Base-by-base conservation (phyloP, 1,284 basidiomycete species). In the Pisolithus thermaeus region DNA sequence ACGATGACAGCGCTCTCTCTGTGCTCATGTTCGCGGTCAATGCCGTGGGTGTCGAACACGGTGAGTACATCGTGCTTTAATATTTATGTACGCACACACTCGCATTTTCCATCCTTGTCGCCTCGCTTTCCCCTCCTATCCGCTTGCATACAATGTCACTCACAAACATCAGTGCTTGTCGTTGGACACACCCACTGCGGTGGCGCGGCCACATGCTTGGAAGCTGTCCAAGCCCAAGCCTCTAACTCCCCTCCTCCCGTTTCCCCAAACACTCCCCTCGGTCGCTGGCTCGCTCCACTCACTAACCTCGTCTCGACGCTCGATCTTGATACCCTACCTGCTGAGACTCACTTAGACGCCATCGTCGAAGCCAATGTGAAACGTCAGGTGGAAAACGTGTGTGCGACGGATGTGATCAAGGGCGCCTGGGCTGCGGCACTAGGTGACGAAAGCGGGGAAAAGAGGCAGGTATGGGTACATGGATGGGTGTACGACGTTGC, bases 111-210 rank as follows among this genome's bases (percentile, higher is more conserved):
- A 14, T 12, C 3, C 2, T 14, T 14, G 32, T 14, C 32, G 4
- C 5, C 3, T 35, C 30, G 11, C 32, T 35, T 35, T 14, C 32
- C 32, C 12, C 4, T 5, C 12, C 12, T 14, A 35, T 35, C 32
- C 6, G 32, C 12, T 12, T 42, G 14, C 18, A 27, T 43, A 43
- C 39, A 11, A 18, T 25, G 1, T 11, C 18, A 42, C 20, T 9
- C 18, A 23, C 23, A 27, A 22, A 42, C 11, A 28, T 50, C 64
- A 89, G 87, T 94, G 56, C 75, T 91, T 52, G 73, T 94, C 56
- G 87, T 86, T 22, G 92, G 91, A 38, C 92, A 93, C 68, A 85
- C 84, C 7, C 73, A 80, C 56, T 94, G 91, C 63, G 92, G 90
- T 53, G 92, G 90, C 54, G 84, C 83, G 23, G 73, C 75, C 1